These are phyloP conservation scores for Fusarium camptoceras DNA, from an alignment of 2,329 filamentous ascomycete species.

Conservation along the genomic window DNA sequence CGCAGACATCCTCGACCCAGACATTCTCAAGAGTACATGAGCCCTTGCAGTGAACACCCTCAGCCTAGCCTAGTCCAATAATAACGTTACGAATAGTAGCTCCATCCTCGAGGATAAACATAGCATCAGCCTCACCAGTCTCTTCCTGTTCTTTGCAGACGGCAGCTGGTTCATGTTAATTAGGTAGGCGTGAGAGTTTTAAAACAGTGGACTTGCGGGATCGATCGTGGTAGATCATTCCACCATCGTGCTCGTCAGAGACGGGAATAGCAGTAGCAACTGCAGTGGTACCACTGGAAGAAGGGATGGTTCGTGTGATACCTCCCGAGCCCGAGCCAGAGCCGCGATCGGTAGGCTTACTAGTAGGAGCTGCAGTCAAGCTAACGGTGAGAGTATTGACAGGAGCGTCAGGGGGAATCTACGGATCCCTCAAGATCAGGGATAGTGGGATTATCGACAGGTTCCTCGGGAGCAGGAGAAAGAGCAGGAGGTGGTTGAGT, in stretches of 20 bases:
- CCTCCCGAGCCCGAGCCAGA: constrained; percentile 18
- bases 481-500: neutral
- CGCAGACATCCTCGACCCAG: constrained; percentile 56
- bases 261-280: constrained; percentile 39
- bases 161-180: constrained; percentile 27
- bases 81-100: constrained; percentile 65
- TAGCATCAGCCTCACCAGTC: constrained; percentile 51
- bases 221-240: constrained; percentile 40
- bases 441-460: neutral
- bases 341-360: neutral
- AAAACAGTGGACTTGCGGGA: constrained; percentile 25
- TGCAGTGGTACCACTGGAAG: constrained; percentile 29
- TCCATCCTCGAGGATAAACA: constrained; percentile 64
- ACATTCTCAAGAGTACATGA: constrained; percentile 57
- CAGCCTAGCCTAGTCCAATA: constrained; percentile 62
- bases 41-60: constrained; percentile 64
- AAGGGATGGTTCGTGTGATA: constrained; percentile 39
- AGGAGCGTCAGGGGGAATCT: neutral
- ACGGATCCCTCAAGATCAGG: neutral
- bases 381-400: neutral
- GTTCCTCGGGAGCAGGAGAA: constrained; percentile 4
- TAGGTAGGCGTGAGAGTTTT: too few relatives aligned
- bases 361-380: constrained; percentile 2
- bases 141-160: constrained; percentile 47
- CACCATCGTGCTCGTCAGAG: constrained; percentile 36